Conservation (phyloP, 2,329 filamentous ascomycete species). For the Colletotrichum tabaci region DNA sequence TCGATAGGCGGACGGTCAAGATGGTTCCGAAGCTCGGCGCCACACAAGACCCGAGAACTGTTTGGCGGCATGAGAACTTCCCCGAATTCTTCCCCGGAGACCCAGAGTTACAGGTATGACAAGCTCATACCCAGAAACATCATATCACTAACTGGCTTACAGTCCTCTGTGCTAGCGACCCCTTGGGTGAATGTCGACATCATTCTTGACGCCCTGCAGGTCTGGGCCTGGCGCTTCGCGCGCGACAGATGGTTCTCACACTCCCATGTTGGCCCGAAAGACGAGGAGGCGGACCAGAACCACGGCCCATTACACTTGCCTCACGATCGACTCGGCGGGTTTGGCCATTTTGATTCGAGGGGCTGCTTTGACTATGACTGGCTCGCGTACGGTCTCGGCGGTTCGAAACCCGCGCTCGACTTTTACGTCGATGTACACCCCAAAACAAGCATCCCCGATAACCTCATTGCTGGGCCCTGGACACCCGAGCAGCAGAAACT, state of each 20-base stretch:
- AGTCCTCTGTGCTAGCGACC: constrained; percentile 61
- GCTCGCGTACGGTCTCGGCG: constrained; percentile 25
- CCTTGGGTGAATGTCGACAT: constrained; percentile 62
- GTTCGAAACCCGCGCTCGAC: constrained; percentile 27
- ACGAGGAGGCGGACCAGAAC: constrained; percentile 38
- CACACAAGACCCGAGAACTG: constrained; percentile 7
- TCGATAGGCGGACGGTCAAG: constrained; percentile 36
- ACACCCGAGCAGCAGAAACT: constrained; percentile 56
- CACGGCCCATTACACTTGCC: constrained; percentile 27
- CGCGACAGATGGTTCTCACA: constrained; percentile 54
- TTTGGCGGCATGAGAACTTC: constrained; percentile 26
- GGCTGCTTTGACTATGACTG: constrained; percentile 57
- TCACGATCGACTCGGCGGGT: constrained; percentile 46
- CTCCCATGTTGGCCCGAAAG: constrained; percentile 28
- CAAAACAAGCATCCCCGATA: constrained; percentile 55
- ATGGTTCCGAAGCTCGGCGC: constrained; percentile 26
- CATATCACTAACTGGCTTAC: constrained; percentile 26
- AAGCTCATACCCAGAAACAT: neutral
- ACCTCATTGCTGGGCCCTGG: constrained; percentile 60
- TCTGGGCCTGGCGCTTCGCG: constrained; percentile 60
- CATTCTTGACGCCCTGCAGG: constrained; percentile 63
- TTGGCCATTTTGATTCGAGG: constrained; percentile 51
- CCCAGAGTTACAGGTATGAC: constrained; percentile 60
- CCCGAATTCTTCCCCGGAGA: constrained; percentile 52
- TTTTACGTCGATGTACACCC: constrained; percentile 56